phyloP scores from a whole-genome alignment of 2,329 filamentous ascomycete species.

The Neophaeococcomyces mojaviensis region DNA sequence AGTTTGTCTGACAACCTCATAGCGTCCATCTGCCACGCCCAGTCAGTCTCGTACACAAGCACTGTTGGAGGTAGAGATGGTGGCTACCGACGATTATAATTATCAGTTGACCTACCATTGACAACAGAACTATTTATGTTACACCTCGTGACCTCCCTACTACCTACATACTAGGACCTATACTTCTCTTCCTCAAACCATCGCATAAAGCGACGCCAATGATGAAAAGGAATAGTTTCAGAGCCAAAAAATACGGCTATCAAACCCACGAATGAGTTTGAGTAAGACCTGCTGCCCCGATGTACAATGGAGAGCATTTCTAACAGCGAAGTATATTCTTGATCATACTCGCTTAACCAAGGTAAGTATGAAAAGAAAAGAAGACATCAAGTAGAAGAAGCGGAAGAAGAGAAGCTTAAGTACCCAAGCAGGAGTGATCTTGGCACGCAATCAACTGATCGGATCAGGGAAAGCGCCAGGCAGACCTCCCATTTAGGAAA shows the following conservation, averaged over 20 bases:
- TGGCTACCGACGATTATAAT: too few species aligned
- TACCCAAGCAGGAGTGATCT: background rate
- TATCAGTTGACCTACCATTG: too few species aligned
- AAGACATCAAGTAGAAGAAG: background rate
- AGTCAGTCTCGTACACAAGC: too few species aligned
- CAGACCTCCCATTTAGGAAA: too few species aligned
- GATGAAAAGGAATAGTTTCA: conserved; percentile 21
- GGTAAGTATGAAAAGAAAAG: background rate
- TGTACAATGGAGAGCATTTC: conserved; percentile 14
- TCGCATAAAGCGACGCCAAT: conserved; percentile 20
- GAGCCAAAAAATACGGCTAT: conserved; percentile 26
- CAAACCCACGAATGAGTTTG: conserved; percentile 25
- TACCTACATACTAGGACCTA: too few species aligned
- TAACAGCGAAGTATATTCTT: conserved; percentile 10
- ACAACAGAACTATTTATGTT: too few species aligned
- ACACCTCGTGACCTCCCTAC: conserved; percentile 7
- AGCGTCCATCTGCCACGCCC: too few species aligned
- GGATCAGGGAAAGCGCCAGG: too few species aligned
- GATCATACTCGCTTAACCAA: conserved; percentile 7
- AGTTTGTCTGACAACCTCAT: too few species aligned
- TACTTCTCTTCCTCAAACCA: conserved; percentile 21
- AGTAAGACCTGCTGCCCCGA: conserved; percentile 14
- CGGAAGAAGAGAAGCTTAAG: background rate
- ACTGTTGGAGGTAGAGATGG: too few species aligned
- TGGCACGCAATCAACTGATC: too few species aligned